Conservation (phyloP, 2,329 filamentous ascomycete species). For the Apiospora sp. region DNA sequence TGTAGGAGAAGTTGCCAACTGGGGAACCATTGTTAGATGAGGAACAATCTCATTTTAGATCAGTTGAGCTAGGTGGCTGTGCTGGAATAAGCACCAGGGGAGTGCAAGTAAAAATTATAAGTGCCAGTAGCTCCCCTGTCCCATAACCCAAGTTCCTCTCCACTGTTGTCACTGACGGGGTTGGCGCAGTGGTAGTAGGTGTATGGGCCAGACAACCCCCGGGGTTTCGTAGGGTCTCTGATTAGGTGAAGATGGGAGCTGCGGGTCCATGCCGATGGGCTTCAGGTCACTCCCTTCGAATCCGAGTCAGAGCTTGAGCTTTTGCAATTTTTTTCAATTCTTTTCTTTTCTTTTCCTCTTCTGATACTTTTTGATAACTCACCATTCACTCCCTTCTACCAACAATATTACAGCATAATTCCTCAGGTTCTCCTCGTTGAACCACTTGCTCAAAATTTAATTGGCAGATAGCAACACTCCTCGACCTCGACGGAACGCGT, state of each 20-base stretch:
- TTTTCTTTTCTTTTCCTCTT: too few relatives aligned
- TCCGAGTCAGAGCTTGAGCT: background rate
- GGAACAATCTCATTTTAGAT: too few relatives aligned
- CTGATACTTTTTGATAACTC: background rate
- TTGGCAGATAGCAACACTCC: background rate
- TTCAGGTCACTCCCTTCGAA: background rate
- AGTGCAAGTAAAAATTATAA: background rate
- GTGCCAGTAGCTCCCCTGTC: background rate
- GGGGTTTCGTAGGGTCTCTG: background rate
- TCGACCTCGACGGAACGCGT: background rate
- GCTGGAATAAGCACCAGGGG: background rate
- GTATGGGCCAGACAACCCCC: background rate
- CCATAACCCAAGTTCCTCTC: constrained; percentile 20
- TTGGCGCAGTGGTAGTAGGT: constrained; percentile 8
- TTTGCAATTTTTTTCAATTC: background rate
- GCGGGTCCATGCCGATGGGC: constrained; percentile 7
- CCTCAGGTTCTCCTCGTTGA: background rate
- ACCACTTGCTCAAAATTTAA: background rate
- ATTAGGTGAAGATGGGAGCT: background rate
- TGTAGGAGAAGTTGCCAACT: too few relatives aligned
- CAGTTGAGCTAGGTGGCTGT: too few relatives aligned
- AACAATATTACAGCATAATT: too few relatives aligned
- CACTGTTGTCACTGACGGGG: background rate
- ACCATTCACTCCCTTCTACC: background rate
- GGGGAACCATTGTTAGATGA: too few relatives aligned